Evolutionary conservation across 495 filamentous ascomycete genomes (phyloP).

Genomic region (Penicillium bialowiezense): DNA sequence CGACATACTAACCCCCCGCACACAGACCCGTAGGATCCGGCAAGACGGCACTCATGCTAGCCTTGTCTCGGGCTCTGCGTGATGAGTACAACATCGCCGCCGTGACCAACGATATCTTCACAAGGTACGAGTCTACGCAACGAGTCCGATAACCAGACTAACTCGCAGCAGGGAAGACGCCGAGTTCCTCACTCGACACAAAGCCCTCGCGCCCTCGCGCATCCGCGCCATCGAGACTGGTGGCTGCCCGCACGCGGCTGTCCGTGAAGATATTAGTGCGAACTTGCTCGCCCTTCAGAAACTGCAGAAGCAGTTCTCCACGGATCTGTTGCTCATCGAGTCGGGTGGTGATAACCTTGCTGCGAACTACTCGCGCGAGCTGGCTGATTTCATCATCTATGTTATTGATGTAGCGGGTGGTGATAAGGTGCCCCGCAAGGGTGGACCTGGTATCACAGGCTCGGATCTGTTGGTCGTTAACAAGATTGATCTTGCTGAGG

Average conservation of each 20-base stretch:
- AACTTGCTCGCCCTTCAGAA: slow-evolving; percentile 91
- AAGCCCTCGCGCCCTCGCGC: slow-evolving; percentile 73
- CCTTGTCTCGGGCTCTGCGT: slow-evolving; percentile 77
- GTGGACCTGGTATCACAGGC: slow-evolving; percentile 94
- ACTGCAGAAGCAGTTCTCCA: slow-evolving; percentile 71
- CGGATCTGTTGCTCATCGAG: slow-evolving; percentile 84
- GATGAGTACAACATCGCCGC: slow-evolving; percentile 80
- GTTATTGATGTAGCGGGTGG: slow-evolving; percentile 98
- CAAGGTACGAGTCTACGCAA: slow-evolving; percentile 42
- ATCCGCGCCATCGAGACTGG: slow-evolving; percentile 97
- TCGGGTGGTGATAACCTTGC: slow-evolving; percentile 94
- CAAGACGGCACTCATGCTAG: slow-evolving; percentile 94
- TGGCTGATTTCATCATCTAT: slow-evolving; percentile 97
- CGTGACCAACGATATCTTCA: slow-evolving; percentile 99
- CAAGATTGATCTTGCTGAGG: slow-evolving; percentile 91
- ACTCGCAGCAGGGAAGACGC: slow-evolving; percentile 71
- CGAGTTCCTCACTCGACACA: slow-evolving; percentile 88
- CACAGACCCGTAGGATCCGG: slow-evolving; percentile 90
- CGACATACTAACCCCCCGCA: not conserved
- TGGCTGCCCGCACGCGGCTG: slow-evolving; percentile 95
- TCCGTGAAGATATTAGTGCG: slow-evolving; percentile 92
- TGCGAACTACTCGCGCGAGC: slow-evolving; percentile 89
- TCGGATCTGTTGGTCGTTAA: slow-evolving; percentile 90
- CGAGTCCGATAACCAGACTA: slow-evolving; percentile 1
- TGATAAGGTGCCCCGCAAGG: slow-evolving; percentile 95